Evolutionary conservation across 228 moss, liverwort and hornwort genomes (phyloP).

Genomic region (Sphagnum magellanicum): DNA sequence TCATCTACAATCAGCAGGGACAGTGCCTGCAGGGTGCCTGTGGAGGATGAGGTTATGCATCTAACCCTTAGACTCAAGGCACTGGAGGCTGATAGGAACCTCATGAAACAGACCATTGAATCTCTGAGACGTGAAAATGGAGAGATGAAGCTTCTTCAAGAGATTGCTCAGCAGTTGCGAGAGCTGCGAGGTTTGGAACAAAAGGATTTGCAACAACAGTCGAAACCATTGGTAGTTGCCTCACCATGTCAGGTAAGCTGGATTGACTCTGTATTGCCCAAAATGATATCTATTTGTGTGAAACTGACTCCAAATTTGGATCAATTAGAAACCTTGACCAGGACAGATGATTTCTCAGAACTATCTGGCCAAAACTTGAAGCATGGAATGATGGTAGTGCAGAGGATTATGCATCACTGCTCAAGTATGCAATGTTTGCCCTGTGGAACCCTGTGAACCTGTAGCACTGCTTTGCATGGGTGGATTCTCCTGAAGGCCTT

Average conservation of each 20-base stretch:
- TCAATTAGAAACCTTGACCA: not conserved
- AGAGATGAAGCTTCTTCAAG: constrained; percentile 38
- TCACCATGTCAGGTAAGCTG: constrained; percentile 27
- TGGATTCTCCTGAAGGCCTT: too few relatives aligned
- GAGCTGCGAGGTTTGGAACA: constrained; percentile 23
- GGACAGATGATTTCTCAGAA: too few relatives aligned
- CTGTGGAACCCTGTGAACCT: too few relatives aligned
- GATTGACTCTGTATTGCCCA: not conserved
- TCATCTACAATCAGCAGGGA: constrained; percentile 28
- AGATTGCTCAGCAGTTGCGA: constrained; percentile 29
- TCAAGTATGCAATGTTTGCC: too few relatives aligned
- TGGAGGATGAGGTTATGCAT: constrained; percentile 16
- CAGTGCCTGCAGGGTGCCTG: constrained; percentile 11
- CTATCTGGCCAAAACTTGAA: too few relatives aligned
- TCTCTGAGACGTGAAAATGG: constrained; percentile 30
- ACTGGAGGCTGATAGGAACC: constrained; percentile 35
- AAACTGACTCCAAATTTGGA: not conserved
- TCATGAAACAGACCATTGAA: constrained; percentile 30
- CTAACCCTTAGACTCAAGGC: constrained; percentile 22
- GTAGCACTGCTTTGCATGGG: too few relatives aligned
- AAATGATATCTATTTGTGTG: not conserved
- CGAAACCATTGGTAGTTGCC: not conserved
- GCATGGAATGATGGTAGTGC: too few relatives aligned
- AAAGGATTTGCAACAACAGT: constrained; percentile 2
- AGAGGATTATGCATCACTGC: too few relatives aligned